Evolutionary conservation across 805 yeast genomes (phyloP).

Genomic region (Wickerhamomyces bisporus): DNA sequence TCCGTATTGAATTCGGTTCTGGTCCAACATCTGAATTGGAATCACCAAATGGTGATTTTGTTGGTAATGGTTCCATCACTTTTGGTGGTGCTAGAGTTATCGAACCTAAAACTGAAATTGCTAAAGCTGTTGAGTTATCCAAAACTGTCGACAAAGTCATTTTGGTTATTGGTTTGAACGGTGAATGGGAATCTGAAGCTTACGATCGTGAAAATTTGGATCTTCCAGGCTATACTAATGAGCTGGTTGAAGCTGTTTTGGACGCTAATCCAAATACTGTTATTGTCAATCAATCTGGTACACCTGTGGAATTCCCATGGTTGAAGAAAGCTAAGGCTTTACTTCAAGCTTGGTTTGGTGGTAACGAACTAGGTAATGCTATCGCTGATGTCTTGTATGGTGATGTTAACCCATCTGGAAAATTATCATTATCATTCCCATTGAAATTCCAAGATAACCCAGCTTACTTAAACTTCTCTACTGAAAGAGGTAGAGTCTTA

Average conservation of each 20-base stretch:
- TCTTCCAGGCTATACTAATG: conserved; percentile 41
- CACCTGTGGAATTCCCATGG: conserved; percentile 58
- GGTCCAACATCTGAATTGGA: conserved; percentile 30
- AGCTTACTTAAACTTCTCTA: conserved; percentile 44
- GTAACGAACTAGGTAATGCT: conserved; percentile 49
- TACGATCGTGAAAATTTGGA: conserved; percentile 45
- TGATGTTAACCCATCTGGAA: conserved; percentile 56
- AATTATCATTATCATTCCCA: conserved; percentile 53
- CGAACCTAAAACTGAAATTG: conserved; percentile 26
- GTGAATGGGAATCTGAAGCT: conserved; percentile 56
- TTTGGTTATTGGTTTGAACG: conserved; percentile 43
- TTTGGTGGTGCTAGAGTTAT: conserved; percentile 28
- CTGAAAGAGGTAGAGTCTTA: conserved; percentile 46
- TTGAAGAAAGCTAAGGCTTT: conserved; percentile 32
- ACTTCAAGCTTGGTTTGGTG: conserved; percentile 51
- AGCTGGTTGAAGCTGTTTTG: conserved; percentile 37
- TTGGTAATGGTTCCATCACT: conserved; percentile 29
- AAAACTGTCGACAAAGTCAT: conserved; percentile 45
- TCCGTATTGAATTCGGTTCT: conserved; percentile 47
- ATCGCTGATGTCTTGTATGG: conserved; percentile 54
- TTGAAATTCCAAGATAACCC: conserved; percentile 48
- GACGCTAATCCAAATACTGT: conserved; percentile 44
- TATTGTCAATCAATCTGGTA: conserved; percentile 51
- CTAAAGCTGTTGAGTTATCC: conserved; percentile 43
- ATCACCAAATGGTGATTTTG: conserved; percentile 10